These are phyloP conservation scores for Babesia divergens DNA, from an alignment of 169 alveolate species.

Conservation along the genomic window DNA sequence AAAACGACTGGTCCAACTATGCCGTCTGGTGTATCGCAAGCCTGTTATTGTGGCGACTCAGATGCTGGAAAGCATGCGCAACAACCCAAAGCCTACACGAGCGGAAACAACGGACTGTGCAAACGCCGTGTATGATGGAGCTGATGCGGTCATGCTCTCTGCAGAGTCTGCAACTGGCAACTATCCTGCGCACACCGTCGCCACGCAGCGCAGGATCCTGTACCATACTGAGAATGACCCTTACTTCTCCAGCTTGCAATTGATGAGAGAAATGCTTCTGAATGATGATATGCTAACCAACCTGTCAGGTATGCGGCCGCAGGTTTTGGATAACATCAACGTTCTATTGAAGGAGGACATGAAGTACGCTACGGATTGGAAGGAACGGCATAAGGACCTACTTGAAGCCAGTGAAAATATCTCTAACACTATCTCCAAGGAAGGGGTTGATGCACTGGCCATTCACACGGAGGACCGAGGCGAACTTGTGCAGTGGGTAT, in stretches of 20 bases:
- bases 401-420: background rate
- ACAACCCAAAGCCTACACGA: constrained; percentile 97
- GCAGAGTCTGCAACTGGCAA: constrained; percentile 87
- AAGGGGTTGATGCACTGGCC: constrained; percentile 54
- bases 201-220: constrained; percentile 67
- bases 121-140: constrained; percentile 98
- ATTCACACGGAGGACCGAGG: constrained; percentile 62
- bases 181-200: constrained; percentile 71
- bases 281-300: constrained; percentile 10
- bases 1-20: constrained; percentile 80
- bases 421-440: constrained; percentile 9
- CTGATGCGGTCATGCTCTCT: constrained; percentile 93
- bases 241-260: constrained; percentile 58
- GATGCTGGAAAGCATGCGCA: constrained; percentile 96
- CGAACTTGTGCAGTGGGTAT: constrained; percentile 70
- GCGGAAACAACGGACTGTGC: constrained; percentile 99
- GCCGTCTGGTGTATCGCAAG: constrained; percentile 83
- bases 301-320: constrained; percentile 24
- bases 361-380: constrained; percentile 13
- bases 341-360: constrained; percentile 25
- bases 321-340: constrained; percentile 10
- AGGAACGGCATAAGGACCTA: constrained; percentile 5
- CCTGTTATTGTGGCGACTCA: constrained; percentile 98
- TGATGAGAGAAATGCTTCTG: constrained; percentile 56
- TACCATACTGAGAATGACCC: constrained; percentile 71